Conservation (phyloP, 495 filamentous ascomycete genomes). For the Neurospora terricola region DNA sequence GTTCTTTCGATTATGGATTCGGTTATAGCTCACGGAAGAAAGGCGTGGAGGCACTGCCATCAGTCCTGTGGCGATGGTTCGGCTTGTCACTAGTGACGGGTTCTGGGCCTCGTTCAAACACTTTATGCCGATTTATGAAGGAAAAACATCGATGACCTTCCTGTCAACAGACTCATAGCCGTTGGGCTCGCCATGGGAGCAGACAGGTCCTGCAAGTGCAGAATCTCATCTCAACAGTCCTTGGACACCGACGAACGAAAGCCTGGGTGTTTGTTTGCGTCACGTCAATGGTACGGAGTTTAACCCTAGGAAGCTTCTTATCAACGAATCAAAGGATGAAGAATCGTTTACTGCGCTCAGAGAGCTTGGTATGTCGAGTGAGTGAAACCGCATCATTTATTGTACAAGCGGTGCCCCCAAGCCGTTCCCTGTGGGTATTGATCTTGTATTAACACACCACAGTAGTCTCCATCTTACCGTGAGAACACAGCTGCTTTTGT, state of each 20-base stretch:
- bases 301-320: not conserved
- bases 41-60: not conserved
- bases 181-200: not conserved
- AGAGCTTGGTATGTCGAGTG: not conserved
- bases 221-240: not conserved
- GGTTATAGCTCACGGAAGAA: not conserved
- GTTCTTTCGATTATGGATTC: not conserved
- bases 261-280: not conserved
- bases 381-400: not conserved
- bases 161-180: not conserved
- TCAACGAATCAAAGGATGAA: not conserved
- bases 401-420: not conserved
- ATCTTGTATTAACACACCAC: not conserved
- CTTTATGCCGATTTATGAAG: not conserved
- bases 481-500: not conserved
- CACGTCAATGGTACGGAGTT: not conserved
- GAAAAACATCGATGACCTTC: not conserved
- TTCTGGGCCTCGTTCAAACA: not conserved
- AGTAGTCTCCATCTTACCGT: not conserved
- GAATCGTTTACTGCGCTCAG: not conserved
- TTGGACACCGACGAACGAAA: not conserved
- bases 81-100: not conserved
- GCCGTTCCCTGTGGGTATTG: not conserved
- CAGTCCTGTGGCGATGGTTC: not conserved
- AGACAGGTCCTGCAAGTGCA: not conserved